Percentiles rank a stretch among this genome's conserved stretches.
These are phyloP conservation scores for Neurospora pannonica DNA, from an alignment of 495 filamentous ascomycete genomes.

Conservation along the genomic window DNA sequence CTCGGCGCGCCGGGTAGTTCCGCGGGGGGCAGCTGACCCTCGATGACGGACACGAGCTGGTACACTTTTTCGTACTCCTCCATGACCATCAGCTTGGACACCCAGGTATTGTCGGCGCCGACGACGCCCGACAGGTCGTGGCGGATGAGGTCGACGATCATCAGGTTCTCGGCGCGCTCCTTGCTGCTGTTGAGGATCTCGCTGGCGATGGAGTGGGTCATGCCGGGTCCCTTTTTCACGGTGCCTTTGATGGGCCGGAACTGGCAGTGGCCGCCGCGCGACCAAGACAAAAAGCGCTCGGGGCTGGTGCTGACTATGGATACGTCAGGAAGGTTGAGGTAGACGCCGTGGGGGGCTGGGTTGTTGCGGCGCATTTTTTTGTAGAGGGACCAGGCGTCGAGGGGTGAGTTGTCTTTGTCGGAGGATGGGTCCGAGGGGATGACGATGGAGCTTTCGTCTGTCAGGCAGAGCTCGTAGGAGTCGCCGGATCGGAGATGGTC, in stretches of 20 bases:
- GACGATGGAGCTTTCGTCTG: not conserved
- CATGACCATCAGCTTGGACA: not conserved
- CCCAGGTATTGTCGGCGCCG: not conserved
- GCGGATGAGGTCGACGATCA: not conserved
- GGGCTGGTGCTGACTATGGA: not conserved
- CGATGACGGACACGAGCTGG: not conserved
- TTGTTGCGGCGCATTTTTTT: not conserved
- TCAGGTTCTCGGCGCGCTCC: not conserved
- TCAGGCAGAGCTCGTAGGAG: not conserved
- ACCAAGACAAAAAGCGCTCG: not conserved
- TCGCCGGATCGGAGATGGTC: not conserved
- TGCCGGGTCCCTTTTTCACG: not conserved
- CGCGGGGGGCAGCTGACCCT: not conserved
- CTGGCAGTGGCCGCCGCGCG: not conserved
- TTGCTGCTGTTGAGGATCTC: not conserved
- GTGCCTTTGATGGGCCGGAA: not conserved
- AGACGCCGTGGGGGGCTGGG: not conserved
- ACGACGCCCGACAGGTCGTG: not conserved
- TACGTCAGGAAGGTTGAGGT: not conserved
- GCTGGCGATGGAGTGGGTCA: not conserved
- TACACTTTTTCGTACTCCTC: not conserved
- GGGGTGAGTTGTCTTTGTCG: not conserved
- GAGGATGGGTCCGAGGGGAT: not conserved
- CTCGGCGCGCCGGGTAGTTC: not conserved
- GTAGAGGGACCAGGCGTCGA: not conserved